These are phyloP conservation scores for Umbellularia californica DNA, from an alignment of 164 flowering plant genomes.

Conservation along the genomic window DNA sequence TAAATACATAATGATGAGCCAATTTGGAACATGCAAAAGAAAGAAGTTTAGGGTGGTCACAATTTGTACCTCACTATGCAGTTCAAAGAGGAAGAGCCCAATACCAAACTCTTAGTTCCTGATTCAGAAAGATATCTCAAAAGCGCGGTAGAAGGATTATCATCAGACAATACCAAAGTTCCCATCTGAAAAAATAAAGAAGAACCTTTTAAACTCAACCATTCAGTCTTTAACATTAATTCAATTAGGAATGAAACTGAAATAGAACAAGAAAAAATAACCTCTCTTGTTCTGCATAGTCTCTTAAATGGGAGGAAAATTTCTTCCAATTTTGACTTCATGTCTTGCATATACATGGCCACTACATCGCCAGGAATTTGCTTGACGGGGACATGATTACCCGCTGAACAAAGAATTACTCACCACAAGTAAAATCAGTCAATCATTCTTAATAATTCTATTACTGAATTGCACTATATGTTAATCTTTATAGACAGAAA, in stretches of 20 bases:
- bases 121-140: slow-evolving; percentile 44
- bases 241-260: background rate
- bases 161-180: slow-evolving; percentile 67
- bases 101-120: slow-evolving; percentile 39
- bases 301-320: slow-evolving; percentile 52
- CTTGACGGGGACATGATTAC: slow-evolving; percentile 38
- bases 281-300: slow-evolving; percentile 42
- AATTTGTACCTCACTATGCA: slow-evolving; percentile 43
- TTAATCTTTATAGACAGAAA: background rate
- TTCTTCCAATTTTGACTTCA: slow-evolving; percentile 39
- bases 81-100: slow-evolving; percentile 56
- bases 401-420: slow-evolving; percentile 37
- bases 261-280: background rate
- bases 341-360: slow-evolving; percentile 51
- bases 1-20: background rate
- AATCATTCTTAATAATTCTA: background rate
- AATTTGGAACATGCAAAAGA: background rate
- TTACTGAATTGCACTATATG: background rate
- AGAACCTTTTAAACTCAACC: background rate
- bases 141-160: slow-evolving; percentile 64
- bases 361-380: slow-evolving; percentile 57
- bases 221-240: background rate
- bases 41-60: background rate
- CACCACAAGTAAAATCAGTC: no score
- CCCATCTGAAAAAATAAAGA: slow-evolving; percentile 39